phyloP scores from a whole-genome alignment of 176 grass and related monocot genomes.

The Oryza meridionalis region DNA sequence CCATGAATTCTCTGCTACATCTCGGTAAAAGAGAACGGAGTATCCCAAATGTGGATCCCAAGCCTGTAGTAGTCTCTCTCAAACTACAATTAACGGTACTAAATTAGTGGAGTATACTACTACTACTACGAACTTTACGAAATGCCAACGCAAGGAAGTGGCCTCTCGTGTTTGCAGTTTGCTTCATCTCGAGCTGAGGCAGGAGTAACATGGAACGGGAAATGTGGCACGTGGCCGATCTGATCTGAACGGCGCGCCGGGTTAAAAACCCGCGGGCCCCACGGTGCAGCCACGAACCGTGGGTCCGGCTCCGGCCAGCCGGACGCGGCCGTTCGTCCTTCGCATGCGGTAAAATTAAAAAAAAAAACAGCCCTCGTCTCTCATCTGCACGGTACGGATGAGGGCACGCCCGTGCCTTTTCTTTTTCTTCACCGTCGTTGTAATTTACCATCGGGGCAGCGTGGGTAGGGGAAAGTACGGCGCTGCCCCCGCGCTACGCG shows the following conservation, averaged over 20 bases:
- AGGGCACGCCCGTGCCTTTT: not conserved
- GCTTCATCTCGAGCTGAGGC: constrained; percentile 14
- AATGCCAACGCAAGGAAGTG: not conserved
- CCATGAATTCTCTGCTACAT: not conserved
- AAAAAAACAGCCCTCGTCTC: constrained; percentile 16
- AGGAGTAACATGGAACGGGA: constrained; percentile 53
- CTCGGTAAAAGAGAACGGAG: not conserved
- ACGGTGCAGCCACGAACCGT: not conserved
- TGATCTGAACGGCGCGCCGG: constrained; percentile 41
- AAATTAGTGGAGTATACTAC: too few species aligned
- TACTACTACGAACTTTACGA: not conserved
- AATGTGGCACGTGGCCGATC: constrained; percentile 52
- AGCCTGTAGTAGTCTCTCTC: not conserved
- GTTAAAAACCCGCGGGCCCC: constrained; percentile 27
- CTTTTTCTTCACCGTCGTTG: constrained; percentile 37
- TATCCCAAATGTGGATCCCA: constrained; percentile 13
- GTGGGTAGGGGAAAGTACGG: constrained; percentile 9
- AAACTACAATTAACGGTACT: not conserved
- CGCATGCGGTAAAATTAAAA: constrained; percentile 8
- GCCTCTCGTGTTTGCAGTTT: not conserved
- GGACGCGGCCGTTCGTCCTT: not conserved
- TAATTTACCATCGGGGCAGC: not conserved
- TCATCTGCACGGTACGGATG: not conserved
- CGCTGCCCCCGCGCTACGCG: constrained; percentile 39
- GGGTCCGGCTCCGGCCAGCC: not conserved